Percentiles rank a stretch among this genome's conserved stretches.
These are phyloP conservation scores for Tylopilus subfusipes DNA, from an alignment of 768 basidiomycete species.

Conservation along the genomic window DNA sequence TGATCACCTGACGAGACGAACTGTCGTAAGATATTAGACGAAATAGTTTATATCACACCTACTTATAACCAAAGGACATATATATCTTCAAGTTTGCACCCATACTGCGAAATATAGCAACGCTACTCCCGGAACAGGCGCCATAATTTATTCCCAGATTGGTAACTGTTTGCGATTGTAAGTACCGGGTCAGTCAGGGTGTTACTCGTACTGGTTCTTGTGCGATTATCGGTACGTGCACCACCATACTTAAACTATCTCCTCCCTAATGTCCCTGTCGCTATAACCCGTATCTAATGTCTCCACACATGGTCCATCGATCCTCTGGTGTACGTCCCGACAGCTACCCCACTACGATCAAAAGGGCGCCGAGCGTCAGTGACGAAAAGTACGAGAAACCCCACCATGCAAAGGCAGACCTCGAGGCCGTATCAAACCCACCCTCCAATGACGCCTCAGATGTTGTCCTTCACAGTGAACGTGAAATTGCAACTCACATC, in stretches of 20 bases:
- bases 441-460: not conserved
- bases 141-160: no score
- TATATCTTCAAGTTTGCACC: no score
- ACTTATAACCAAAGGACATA: no score
- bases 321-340: not conserved
- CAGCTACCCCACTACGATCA: not conserved
- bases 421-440: not conserved
- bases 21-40: no score
- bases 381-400: not conserved
- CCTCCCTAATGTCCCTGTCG: not conserved
- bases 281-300: not conserved
- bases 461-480: not conserved
- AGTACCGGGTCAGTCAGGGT: no score
- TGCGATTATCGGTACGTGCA: slow-evolving; percentile 30
- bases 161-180: no score
- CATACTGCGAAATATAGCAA: no score
- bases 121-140: no score
- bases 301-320: not conserved
- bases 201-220: not conserved
- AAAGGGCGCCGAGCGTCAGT: no score
- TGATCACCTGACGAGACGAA: no score
- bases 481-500: not conserved
- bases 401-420: not conserved
- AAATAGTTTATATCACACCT: no score
- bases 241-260: not conserved